phyloP scores from a whole-genome alignment of 805 yeast genomes.

The Nakazawaea wickerhamii region DNA sequence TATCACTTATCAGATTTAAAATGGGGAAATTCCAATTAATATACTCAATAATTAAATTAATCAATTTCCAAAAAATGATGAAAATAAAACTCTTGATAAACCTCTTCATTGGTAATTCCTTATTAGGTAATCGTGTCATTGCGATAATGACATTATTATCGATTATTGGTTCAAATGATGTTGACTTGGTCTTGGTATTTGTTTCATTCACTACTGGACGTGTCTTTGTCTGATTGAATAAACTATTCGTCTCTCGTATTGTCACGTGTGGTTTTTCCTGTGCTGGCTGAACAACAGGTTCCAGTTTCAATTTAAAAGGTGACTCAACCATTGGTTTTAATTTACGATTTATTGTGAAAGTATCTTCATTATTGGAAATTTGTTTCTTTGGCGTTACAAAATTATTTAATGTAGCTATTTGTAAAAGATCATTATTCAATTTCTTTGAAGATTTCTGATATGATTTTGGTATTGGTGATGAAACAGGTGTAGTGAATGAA shows the following conservation, averaged over 20 bases:
- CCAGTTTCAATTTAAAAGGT: slow-evolving; percentile 23
- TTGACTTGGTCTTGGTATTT: no score
- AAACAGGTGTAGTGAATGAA: slow-evolving; percentile 12
- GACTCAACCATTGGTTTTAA: slow-evolving; percentile 24
- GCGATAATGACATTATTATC: slow-evolving; percentile 34
- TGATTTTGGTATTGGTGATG: neutral
- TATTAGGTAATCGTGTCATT: slow-evolving; percentile 37
- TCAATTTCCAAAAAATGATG: slow-evolving; percentile 26
- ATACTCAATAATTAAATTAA: slow-evolving; percentile 20
- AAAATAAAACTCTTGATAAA: slow-evolving; percentile 25
- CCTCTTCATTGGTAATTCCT: slow-evolving; percentile 31
- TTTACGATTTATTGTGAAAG: no score
- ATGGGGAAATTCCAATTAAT: slow-evolving; percentile 16
- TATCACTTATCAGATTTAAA: slow-evolving; percentile 11
- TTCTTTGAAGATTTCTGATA: no score
- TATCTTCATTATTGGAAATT: no score
- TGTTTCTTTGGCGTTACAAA: slow-evolving; percentile 4
- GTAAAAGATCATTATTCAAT: slow-evolving; percentile 2
- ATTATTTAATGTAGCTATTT: slow-evolving; percentile 6
- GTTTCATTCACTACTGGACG: no score
- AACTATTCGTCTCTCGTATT: neutral
- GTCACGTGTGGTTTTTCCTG: slow-evolving; percentile 7
- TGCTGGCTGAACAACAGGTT: slow-evolving; percentile 11
- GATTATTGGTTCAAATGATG: slow-evolving; percentile 6
- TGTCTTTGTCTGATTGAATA: slow-evolving; percentile 34